Base-by-base conservation (phyloP, 1,284 basidiomycete genomes). In the Fomitopsis schrenkii region DNA sequence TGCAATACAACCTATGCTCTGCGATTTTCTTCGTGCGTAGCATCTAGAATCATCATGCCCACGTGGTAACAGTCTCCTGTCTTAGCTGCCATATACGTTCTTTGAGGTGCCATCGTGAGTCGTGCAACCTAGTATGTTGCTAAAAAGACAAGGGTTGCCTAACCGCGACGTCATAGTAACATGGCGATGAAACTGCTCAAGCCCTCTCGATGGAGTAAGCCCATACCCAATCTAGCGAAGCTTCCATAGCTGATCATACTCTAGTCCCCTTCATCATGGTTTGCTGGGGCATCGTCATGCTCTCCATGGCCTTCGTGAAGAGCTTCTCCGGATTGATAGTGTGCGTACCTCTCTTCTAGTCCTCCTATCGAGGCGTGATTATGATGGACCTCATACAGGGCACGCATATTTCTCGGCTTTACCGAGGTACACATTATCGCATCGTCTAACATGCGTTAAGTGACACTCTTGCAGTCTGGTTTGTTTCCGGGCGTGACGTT, bases 401-500 rank as follows among this genome's bases (percentile, higher is more conserved):
- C 19, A n/a, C 44, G 44, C n/a, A 46, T 46, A 9, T 46, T 46
- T n/a, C 10, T 46, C 4, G 44, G 44, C 9, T 22, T 46, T n/a
- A 46, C 44, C 17, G 44, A 46, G 44, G 44, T 46, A 46, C 9
- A 5, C 3, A 22, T 1, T 19, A 19, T 2, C 10, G 8, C n/a
- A 19, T n/a, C n/a, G 22, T 19, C 44, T 5, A 3, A n/a, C 44
- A 45, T 17, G 8, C 14, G 19, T 22, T n/a, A n/a, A n/a, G n/a
- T n/a, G n/a, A 46, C 44, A 46, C 17, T 17, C 15, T 4, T 42
- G 14, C 5, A 67, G 62, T 55, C 64, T 33, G 70, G 64, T 84
- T 86, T 71, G 85, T 87, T 66, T 82, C 84, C 38, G 79, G 86
- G 38, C 70, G 79, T 62, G 76, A 76, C 65, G 72, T 88, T 59